A percentile compares a stretch with the other conserved stretches of the same genome.
These are phyloP conservation scores for Xylaria venustula DNA, from an alignment of 495 filamentous ascomycete species.

Conservation along the genomic window DNA sequence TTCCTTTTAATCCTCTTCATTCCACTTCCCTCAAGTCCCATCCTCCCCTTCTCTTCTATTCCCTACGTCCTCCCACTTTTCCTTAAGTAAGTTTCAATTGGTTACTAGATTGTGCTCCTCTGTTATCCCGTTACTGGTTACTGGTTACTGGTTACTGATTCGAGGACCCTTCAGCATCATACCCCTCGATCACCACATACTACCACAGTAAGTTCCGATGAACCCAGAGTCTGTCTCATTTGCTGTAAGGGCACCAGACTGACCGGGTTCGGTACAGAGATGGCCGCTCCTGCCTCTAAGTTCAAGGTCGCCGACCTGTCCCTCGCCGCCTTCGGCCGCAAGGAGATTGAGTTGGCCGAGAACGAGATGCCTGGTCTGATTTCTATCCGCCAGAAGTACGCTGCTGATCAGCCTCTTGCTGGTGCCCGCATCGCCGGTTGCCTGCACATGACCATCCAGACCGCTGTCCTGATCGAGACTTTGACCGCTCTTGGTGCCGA, in stretches of 20 bases:
- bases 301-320: constrained; percentile 99
- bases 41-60: neutral
- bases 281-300: constrained; percentile 81
- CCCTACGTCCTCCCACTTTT: neutral
- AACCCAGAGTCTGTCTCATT: neutral
- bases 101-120: neutral
- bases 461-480: constrained; percentile 97
- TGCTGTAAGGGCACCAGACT: neutral
- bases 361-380: constrained; percentile 99
- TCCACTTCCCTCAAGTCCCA: neutral
- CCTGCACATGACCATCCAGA: constrained; percentile 99
- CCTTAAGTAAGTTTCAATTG: neutral
- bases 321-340: constrained; percentile 96
- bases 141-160: constrained; percentile 1
- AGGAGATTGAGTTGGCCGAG: constrained; percentile 98
- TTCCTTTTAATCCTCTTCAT: neutral
- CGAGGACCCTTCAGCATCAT: neutral
- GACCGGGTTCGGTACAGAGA: constrained; percentile 29
- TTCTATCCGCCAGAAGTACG: constrained; percentile 90
- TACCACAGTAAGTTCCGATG: neutral
- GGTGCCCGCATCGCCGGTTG: constrained; percentile 92
- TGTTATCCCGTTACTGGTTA: neutral
- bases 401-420: constrained; percentile 84
- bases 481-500: constrained; percentile 90
- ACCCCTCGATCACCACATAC: neutral